Percentiles rank a stretch among this genome's conserved stretches.
phyloP scores from a whole-genome alignment of 2,329 filamentous ascomycete genomes.

The Trematosphaeria pertusa region DNA sequence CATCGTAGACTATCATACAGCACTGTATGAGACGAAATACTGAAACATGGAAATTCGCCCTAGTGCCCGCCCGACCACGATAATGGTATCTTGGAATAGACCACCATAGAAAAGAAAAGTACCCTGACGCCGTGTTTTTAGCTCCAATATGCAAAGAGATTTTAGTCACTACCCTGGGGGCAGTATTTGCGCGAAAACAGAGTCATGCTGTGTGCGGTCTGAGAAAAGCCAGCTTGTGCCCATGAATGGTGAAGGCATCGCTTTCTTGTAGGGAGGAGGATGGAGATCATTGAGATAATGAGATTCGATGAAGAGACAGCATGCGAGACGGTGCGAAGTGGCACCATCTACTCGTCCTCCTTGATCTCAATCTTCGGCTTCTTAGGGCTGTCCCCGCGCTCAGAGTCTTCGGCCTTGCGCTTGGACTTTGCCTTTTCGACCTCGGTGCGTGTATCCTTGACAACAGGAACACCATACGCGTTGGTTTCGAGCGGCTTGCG shows the following conservation, averaged over 20 bases:
- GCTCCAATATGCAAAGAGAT: slow-evolving; percentile 2
- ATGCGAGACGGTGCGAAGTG: no score
- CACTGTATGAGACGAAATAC: neutral
- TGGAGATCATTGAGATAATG: no score
- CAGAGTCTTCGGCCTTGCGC: slow-evolving; percentile 40
- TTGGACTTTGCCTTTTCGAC: slow-evolving; percentile 28
- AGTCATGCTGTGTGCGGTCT: no score
- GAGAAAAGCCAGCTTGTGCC: no score
- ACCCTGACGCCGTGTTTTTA: slow-evolving; percentile 4
- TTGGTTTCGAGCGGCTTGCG: slow-evolving; percentile 31
- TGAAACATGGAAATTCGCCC: slow-evolving; percentile 3
- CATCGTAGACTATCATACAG: slow-evolving; percentile 11
- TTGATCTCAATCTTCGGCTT: slow-evolving; percentile 46
- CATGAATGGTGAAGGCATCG: no score
- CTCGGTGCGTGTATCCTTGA: slow-evolving; percentile 30
- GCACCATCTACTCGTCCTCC: slow-evolving; percentile 33
- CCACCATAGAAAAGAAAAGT: neutral
- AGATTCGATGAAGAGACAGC: no score
- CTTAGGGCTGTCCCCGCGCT: slow-evolving; percentile 30
- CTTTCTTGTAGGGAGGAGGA: no score
- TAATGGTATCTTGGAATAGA: slow-evolving; percentile 3
- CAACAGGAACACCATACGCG: slow-evolving; percentile 33
- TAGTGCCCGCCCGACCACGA: neutral
- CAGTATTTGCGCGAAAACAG: neutral
- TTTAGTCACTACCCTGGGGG: neutral